Base-by-base conservation (phyloP, 768 basidiomycete species). In the Tephrocybe sp. region DNA sequence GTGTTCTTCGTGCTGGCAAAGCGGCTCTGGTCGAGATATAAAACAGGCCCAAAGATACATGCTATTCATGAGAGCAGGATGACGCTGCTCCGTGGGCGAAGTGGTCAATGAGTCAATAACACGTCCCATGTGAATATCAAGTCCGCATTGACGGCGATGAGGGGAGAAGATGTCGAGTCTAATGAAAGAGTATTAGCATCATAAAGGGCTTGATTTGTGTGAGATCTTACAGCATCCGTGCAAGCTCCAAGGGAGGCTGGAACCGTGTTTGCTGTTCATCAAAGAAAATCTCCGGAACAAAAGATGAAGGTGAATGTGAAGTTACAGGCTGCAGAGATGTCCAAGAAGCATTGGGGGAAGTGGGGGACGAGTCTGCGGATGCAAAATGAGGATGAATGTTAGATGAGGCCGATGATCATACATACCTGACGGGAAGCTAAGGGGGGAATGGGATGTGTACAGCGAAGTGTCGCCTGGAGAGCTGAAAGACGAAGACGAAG, bases 31-130 rank as follows among this genome's bases (percentile, higher is more conserved):
- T 18, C 86, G 77, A 9, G 90, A 88, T 34, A 91, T 76, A 63
- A 86, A 88, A 65, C 88, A 91, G 1, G 88, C 85, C 85, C 89
- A 90, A 6, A 91, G 79, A 63, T 84, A 92, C 61, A 91, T 85
- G 54, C 88, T 78, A 62, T 90, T 88, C 76, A 90, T 81, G 12
- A 93, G 76, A 48, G 78, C 81, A 8, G 90, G 84, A 60, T 92
- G 90, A 17, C 83, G 82, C 49, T 86, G 87, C 51, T 88, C 83
- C 41, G 77, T 58, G 3, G 64, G 48, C 14, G 84, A 78, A 4
- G 75, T 71, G 38, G 68, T 70, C 36, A 90, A 70, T 28, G 82
- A 82, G 42, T 86, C 83, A 26, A 84, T 73, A 41, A 92, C 71
- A 40, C 78, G 78, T 15, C 79, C 83, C 64, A 85, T 81, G 65